Base-by-base conservation (phyloP, 2,329 filamentous ascomycete genomes). In the Scytalidium lignicola region DNA sequence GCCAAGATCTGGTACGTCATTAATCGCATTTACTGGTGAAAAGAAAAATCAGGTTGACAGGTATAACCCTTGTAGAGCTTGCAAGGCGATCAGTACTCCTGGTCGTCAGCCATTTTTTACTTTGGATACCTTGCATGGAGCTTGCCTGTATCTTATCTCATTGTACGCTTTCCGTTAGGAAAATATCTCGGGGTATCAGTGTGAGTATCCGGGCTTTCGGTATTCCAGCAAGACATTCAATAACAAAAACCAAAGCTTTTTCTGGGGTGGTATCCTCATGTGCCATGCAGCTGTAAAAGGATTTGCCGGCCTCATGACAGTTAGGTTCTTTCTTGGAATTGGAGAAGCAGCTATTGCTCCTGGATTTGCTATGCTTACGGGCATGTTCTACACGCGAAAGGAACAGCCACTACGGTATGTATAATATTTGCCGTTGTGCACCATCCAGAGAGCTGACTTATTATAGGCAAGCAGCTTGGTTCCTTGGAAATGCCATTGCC, bases 371-470 rank as follows among this genome's bases (percentile, higher is more conserved):
- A 44, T 67, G 12, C 57, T 68, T 2, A 66, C 61, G 12, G 57
- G 59, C 1, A 67, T 68, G 61, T 64, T 61, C 44, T 69, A 66
- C 49, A 62, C 57, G 15, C 54, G 61, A 17, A 51, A 59, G 4
- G 63, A 67, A 43, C 64, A 67, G 40, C 61, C 61, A 3, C 52
- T 66, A n/a, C n/a, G n/a, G n/a, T n/a, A n/a, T n/a, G n/a, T n/a
- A n/a, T n/a, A n/a, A n/a, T n/a, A n/a, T n/a, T n/a, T n/a, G n/a
- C n/a, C n/a, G n/a, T n/a, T n/a, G n/a, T n/a, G n/a, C n/a, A n/a
- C n/a, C n/a, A n/a, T n/a, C n/a, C n/a, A n/a, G n/a, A n/a, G n/a
- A n/a, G n/a, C n/a, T n/a, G n/a, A n/a, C n/a, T n/a, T n/a, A n/a
- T n/a, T n/a, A n/a, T n/a, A 59, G 65, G 2, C 58, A 55, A 28